phyloP scores from a whole-genome alignment of 208 protist species.

The Trypanosoma scelopori region DNA sequence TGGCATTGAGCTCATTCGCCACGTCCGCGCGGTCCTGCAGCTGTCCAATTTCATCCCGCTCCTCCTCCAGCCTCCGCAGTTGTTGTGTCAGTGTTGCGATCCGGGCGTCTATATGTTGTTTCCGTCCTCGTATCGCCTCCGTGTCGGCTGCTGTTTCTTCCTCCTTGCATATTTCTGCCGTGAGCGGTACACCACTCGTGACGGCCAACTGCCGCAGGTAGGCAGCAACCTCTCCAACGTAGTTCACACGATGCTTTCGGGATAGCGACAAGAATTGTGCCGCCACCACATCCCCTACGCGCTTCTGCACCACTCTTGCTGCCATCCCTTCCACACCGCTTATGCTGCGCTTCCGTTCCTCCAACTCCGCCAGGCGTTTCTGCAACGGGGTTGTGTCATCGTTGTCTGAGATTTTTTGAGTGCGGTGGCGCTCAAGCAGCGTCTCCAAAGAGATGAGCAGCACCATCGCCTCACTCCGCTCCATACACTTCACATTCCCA shows the following conservation, averaged over 20 bases:
- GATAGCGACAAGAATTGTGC: slow-evolving; percentile 73
- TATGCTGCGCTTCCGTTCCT: slow-evolving; percentile 58
- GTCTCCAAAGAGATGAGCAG: slow-evolving; percentile 82
- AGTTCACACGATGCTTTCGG: slow-evolving; percentile 71
- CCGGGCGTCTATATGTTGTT: slow-evolving; percentile 47
- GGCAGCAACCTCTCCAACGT: slow-evolving; percentile 69
- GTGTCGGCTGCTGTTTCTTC: slow-evolving; percentile 23
- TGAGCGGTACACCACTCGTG: slow-evolving; percentile 41
- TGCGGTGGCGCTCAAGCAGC: slow-evolving; percentile 64
- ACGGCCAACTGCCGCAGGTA: slow-evolving; percentile 81
- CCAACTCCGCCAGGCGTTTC: slow-evolving; percentile 52
- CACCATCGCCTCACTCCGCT: slow-evolving; percentile 69
- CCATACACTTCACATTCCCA: slow-evolving; percentile 54
- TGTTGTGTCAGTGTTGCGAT: slow-evolving; percentile 51
- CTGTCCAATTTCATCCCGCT: slow-evolving; percentile 45
- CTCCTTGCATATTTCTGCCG: slow-evolving; percentile 21
- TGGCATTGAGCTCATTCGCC: slow-evolving; percentile 43
- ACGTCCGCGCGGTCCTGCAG: slow-evolving; percentile 61
- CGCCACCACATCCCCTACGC: slow-evolving; percentile 52
- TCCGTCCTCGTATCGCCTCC: slow-evolving; percentile 41
- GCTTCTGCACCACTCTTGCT: slow-evolving; percentile 43
- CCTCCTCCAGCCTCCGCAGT: slow-evolving; percentile 53
- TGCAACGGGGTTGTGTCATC: slow-evolving; percentile 32
- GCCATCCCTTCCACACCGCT: slow-evolving; percentile 66
- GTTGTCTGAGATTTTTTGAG: slow-evolving; percentile 30